Evolutionary conservation across 2,329 filamentous ascomycete species (phyloP).

Genomic region (Didymella pomorum): DNA sequence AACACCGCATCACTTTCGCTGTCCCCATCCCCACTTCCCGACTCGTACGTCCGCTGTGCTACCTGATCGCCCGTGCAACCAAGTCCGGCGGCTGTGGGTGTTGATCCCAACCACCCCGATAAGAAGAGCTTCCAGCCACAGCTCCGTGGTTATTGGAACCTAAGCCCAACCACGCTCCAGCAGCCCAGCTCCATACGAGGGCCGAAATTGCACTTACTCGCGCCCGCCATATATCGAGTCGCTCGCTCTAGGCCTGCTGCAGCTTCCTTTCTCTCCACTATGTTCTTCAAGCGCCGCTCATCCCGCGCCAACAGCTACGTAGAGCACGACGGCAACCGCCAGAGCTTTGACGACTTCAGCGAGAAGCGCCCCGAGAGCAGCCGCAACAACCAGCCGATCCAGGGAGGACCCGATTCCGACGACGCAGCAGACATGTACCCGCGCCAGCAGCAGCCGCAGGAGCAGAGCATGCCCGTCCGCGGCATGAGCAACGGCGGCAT

Average conservation of each 20-base stretch:
- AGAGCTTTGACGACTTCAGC: conserved; percentile 52
- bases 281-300: conserved; percentile 61
- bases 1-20: background rate
- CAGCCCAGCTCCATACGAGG: conserved; percentile 2
- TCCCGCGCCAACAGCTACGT: conserved; percentile 59
- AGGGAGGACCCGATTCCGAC: conserved; percentile 16
- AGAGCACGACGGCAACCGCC: conserved; percentile 54
- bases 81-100: background rate
- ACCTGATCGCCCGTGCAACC: conserved; percentile 17
- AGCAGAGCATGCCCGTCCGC: conserved; percentile 37
- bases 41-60: conserved; percentile 5
- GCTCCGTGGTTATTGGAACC: background rate
- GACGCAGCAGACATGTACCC: conserved; percentile 54
- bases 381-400: conserved; percentile 42
- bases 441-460: conserved; percentile 53
- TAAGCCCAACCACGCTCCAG: conserved; percentile 22
- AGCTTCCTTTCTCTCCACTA: conserved; percentile 42
- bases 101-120: conserved; percentile 30
- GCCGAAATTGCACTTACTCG: conserved; percentile 30
- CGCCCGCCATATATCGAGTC: conserved; percentile 35
- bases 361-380: conserved; percentile 52
- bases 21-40: background rate
- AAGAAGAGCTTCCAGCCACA: conserved; percentile 23
- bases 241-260: conserved; percentile 27
- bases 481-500: conserved; percentile 33